Evolutionary conservation across 225 moss, liverwort and hornwort genomes (phyloP).

Genomic region (Sphagnum contortum): DNA sequence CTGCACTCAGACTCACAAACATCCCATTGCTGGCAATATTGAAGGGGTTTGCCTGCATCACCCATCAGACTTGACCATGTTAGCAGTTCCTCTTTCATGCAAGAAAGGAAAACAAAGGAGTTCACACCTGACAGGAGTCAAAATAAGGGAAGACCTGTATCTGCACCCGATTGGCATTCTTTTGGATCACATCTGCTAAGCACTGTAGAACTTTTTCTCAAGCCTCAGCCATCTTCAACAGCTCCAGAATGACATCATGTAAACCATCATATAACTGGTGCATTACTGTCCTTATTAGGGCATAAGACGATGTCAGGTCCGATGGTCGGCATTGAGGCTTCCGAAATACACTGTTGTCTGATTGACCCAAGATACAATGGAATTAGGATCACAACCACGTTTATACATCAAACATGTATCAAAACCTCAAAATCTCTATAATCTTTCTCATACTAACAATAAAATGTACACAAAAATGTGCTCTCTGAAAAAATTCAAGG

Average conservation of each 20-base stretch:
- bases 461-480: no score
- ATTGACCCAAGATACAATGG: no score
- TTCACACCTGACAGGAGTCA: not conserved
- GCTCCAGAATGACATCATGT: slow-evolving; percentile 70
- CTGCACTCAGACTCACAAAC: slow-evolving; percentile 85
- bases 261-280: slow-evolving; percentile 86
- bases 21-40: slow-evolving; percentile 86
- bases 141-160: slow-evolving; percentile 53
- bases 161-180: slow-evolving; percentile 76
- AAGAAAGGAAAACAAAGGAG: no score
- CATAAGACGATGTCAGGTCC: slow-evolving; percentile 68
- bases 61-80: not conserved
- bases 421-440: no score
- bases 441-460: no score
- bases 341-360: slow-evolving; percentile 84
- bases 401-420: no score
- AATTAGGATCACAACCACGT: no score
- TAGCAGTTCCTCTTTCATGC: no score
- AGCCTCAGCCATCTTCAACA: slow-evolving; percentile 63
- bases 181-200: slow-evolving; percentile 70
- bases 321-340: slow-evolving; percentile 42
- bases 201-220: slow-evolving; percentile 68
- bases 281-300: slow-evolving; percentile 70
- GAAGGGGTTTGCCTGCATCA: slow-evolving; percentile 75
- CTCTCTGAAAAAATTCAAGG: no score